Evolutionary conservation across 495 filamentous ascomycete species (phyloP).

Genomic region (Pseudotulostoma volvatum): DNA sequence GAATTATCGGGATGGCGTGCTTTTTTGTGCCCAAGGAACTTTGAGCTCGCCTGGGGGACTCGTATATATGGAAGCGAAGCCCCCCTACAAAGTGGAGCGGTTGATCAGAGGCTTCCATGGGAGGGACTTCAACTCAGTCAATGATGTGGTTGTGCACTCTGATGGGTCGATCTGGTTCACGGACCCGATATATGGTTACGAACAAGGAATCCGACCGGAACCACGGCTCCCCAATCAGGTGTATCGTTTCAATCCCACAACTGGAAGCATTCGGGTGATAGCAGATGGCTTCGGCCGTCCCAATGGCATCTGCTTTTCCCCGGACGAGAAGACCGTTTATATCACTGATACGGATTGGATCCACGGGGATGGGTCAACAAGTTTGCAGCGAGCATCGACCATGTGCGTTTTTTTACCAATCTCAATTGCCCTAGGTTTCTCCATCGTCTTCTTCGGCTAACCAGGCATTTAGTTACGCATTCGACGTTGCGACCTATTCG

Average conservation of each 20-base stretch:
- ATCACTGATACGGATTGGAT: slow-evolving; percentile 35
- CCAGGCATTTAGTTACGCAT: slow-evolving; percentile 14
- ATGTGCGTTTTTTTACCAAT: slow-evolving; percentile 1
- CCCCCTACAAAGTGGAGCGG: slow-evolving; percentile 18
- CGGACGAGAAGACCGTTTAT: slow-evolving; percentile 31
- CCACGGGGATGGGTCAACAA: slow-evolving; percentile 8
- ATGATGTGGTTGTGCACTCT: slow-evolving; percentile 27
- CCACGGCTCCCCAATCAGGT: slow-evolving; percentile 31
- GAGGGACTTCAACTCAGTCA: slow-evolving; percentile 29
- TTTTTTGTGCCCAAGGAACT: slow-evolving; percentile 39
- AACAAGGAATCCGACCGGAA: slow-evolving; percentile 26
- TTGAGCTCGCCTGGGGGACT: slow-evolving; percentile 31
- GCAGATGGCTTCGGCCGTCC: slow-evolving; percentile 34
- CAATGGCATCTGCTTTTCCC: slow-evolving; percentile 33
- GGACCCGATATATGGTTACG: slow-evolving; percentile 33
- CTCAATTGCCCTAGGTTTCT: slow-evolving; percentile 3
- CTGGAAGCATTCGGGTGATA: slow-evolving; percentile 28
- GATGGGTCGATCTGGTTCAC: slow-evolving; percentile 40
- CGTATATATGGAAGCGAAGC: slow-evolving; percentile 15
- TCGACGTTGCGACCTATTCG: slow-evolving; percentile 10
- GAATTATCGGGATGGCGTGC: slow-evolving; percentile 25
- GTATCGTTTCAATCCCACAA: slow-evolving; percentile 36
- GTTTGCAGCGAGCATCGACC: not conserved
- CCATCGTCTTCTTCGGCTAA: slow-evolving; percentile 1
- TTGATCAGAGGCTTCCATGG: slow-evolving; percentile 28